These are phyloP conservation scores for Lolium rigidum DNA, from an alignment of 176 grass and related monocot genomes.

Conservation along the genomic window DNA sequence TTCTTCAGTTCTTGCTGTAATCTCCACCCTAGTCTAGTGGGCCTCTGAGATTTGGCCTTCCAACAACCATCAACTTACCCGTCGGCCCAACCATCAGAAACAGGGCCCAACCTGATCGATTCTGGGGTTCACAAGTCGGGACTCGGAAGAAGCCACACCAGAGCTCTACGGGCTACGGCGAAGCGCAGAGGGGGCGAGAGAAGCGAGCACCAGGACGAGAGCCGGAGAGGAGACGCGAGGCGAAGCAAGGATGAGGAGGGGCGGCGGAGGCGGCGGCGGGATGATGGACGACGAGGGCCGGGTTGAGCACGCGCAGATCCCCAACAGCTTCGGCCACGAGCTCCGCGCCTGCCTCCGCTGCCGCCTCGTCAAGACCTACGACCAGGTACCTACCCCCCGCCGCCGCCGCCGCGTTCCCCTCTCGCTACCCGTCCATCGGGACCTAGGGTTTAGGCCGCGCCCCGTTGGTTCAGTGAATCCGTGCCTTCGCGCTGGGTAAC, in stretches of 20 bases:
- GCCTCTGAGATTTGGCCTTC: not conserved
- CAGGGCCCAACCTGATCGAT: not conserved
- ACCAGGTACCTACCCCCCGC: constrained; percentile 59
- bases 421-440: not conserved
- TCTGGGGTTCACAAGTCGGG: not conserved
- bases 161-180: not conserved
- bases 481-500: not conserved
- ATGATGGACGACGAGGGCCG: constrained; percentile 59
- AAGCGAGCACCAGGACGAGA: not conserved
- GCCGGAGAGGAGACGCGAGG: not conserved
- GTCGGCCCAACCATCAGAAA: not conserved
- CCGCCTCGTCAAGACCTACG: constrained; percentile 99
- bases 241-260: constrained; percentile 35
- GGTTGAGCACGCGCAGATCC: constrained; percentile 78
- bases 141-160: not conserved
- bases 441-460: constrained; percentile 2
- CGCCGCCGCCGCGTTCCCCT: not conserved
- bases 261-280: constrained; percentile 23
- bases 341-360: constrained; percentile 96
- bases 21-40: not conserved
- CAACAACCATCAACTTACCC: not conserved
- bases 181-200: not conserved
- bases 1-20: too few species aligned
- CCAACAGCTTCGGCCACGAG: constrained; percentile 98
- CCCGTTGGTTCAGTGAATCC: not conserved